phyloP scores from a whole-genome alignment of 805 yeast species.

The Spathaspora boniae region DNA sequence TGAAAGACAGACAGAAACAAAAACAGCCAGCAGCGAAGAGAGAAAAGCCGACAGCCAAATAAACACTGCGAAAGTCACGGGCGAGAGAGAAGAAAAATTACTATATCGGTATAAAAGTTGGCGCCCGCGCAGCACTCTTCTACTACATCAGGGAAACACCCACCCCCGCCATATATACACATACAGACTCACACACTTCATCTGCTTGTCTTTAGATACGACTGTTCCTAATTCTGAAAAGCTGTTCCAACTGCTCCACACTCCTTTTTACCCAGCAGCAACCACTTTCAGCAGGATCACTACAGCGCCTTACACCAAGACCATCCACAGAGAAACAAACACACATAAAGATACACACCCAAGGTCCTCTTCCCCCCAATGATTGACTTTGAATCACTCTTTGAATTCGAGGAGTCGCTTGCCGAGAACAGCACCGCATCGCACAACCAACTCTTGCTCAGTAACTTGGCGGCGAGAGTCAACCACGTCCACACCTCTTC shows the following conservation, averaged over 20 bases:
- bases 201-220: no score
- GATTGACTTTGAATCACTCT: slow-evolving; percentile 22
- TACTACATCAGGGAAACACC: no score
- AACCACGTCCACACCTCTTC: slow-evolving; percentile 16
- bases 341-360: no score
- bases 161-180: no score
- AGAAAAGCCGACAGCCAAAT: slow-evolving; percentile 3
- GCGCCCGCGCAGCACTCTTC: no score
- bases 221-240: no score
- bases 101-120: slow-evolving; percentile 1
- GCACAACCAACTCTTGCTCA: slow-evolving; percentile 15
- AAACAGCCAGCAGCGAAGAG: background rate
- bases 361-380: slow-evolving; percentile 9
- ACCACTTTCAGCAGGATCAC: no score
- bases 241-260: no score
- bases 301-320: no score
- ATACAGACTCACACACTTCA: no score
- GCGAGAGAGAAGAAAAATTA: background rate
- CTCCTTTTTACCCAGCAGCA: no score
- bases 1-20: background rate
- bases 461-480: slow-evolving; percentile 25
- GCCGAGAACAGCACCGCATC: slow-evolving; percentile 14
- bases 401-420: slow-evolving; percentile 35
- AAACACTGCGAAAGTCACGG: background rate
- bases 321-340: no score